A percentile compares a stretch with the other conserved stretches of the same genome.
Evolutionary conservation across 108 stramenopile species (phyloP).

Genomic region (Fragilaria crotonensis): DNA sequence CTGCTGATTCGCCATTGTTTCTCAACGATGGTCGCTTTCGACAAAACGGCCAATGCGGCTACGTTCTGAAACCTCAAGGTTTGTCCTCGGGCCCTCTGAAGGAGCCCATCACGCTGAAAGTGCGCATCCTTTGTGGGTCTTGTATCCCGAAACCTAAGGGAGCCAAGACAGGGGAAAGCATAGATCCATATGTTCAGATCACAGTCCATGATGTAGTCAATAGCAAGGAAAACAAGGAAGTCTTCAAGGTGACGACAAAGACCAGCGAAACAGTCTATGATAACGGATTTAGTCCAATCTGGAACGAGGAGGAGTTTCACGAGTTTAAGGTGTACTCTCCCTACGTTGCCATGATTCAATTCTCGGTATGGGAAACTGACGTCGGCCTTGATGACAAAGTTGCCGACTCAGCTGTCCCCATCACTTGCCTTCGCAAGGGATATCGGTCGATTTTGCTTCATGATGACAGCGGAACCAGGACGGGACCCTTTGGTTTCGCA

Average conservation of each 20-base stretch:
- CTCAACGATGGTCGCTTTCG: constrained; percentile 88
- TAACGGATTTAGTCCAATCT: constrained; percentile 73
- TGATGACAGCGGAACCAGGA: constrained; percentile 36
- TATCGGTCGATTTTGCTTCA: constrained; percentile 37
- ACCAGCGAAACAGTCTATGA: constrained; percentile 38
- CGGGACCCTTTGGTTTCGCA: constrained; percentile 47
- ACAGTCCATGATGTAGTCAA: constrained; percentile 51
- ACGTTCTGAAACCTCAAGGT: constrained; percentile 72
- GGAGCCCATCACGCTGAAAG: constrained; percentile 17
- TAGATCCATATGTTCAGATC: constrained; percentile 73
- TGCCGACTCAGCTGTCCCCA: constrained; percentile 43
- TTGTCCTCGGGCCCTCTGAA: constrained; percentile 3
- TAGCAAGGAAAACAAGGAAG: constrained; percentile 25
- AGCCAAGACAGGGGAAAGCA: constrained; percentile 54
- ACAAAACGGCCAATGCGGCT: constrained; percentile 86
- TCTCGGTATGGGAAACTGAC: constrained; percentile 58
- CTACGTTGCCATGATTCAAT: constrained; percentile 67
- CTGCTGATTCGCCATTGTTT: constrained; percentile 51
- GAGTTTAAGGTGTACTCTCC: constrained; percentile 40
- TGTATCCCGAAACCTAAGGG: constrained; percentile 80
- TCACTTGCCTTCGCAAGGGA: constrained; percentile 46
- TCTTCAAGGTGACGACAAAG: constrained; percentile 1
- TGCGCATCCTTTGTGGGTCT: constrained; percentile 51
- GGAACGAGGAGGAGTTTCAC: constrained; percentile 30
- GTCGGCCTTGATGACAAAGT: constrained; percentile 49